Evolutionary conservation across 805 yeast species (phyloP), one percentile per base, ranked within the genome.

Genomic region (Ogataea populi-albae): DNA sequence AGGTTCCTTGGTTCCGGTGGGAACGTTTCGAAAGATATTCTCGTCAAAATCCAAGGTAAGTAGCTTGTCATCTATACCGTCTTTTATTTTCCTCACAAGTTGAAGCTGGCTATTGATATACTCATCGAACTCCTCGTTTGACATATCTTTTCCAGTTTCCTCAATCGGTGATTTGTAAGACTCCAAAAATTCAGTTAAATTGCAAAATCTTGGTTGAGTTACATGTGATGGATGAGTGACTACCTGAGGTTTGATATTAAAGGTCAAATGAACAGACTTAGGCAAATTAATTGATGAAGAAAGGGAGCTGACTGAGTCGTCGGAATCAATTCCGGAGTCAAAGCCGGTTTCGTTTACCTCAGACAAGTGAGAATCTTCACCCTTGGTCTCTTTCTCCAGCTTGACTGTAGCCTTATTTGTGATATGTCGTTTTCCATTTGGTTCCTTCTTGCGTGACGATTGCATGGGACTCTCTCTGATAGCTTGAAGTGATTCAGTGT

Each of bases 211-310:
- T 1, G 84, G 80, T 5, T 57, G 50, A 0, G 73, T 57, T 6
- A 64, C 65, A 57, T 79, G 84, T 17, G 65, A 60, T 6, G 89
- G 88, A 47, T 81, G 81, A 0, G 83, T 70, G 4, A 80, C 64
- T 4, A 69, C 57, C 28, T 72, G 79, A 17, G 64, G 60, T 6
- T 76, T 76, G 17, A 62, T 57, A 10, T 55, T 37, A 3, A 68
- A 52, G 3, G 50, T 59, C 6, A 73, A 33, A 9, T 50, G 61
- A 1, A 69, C 35, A 17, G 36, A 35, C 17, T 47, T 54, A 2
- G 65, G 61, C 4, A 48, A 32, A 14, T 47, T 55, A 5, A 22
- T 5, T 9, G 42, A 30, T 12, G 37, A 35, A 8, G 47, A 37
- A 15, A 46, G 22, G 1, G 46, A 38, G 4, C 49, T 45, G 6